phyloP scores from a whole-genome alignment of 345 rosid species.

The Salix caprea region DNA sequence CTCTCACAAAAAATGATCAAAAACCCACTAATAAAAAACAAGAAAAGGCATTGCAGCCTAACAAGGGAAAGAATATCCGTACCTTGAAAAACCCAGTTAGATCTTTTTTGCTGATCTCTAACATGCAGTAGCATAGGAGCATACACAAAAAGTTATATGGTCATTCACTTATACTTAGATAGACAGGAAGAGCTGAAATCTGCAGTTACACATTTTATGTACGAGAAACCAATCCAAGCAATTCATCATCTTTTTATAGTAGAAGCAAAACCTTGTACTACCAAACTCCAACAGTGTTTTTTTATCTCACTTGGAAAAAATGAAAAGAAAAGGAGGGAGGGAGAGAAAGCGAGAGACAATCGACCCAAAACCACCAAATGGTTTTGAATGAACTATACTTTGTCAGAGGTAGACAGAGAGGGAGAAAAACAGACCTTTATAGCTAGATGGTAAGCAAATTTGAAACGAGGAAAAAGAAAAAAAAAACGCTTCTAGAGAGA shows the following conservation, averaged over 20 bases:
- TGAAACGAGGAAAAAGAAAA: not conserved
- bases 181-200: not conserved
- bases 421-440: not conserved
- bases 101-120: conserved; percentile 31
- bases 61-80: not conserved
- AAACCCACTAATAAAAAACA: not conserved
- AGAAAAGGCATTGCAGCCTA: conserved; percentile 8
- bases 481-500: not conserved
- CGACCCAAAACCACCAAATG: conserved; percentile 6
- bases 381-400: not conserved
- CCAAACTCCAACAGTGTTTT: conserved; percentile 1
- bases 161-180: not conserved
- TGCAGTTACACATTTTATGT: conserved; percentile 3
- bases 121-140: conserved; percentile 15
- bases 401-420: not conserved
- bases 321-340: not conserved
- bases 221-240: conserved; percentile 2
- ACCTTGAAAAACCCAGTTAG: conserved; percentile 41
- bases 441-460: not conserved
- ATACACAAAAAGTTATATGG: not conserved
- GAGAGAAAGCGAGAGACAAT: not conserved
- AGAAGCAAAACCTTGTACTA: not conserved
- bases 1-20: not conserved
- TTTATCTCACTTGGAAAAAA: not conserved
- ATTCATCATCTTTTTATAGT: not conserved